Base-by-base conservation (phyloP, 768 basidiomycete species). In the Stropharia rugosoannulata region DNA sequence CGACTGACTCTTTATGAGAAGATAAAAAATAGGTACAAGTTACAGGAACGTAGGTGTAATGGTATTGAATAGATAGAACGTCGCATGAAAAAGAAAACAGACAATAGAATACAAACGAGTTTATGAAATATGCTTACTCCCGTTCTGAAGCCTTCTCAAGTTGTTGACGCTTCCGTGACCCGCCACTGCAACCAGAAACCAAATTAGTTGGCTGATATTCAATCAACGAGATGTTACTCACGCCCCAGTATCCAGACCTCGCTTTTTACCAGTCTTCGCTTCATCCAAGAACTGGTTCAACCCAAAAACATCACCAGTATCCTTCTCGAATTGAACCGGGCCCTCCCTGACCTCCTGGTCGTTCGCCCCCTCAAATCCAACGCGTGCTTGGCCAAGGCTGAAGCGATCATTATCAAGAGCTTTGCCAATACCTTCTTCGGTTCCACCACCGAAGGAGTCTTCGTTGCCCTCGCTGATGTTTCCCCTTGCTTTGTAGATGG, bases 291-390 rank as follows among this genome's bases (percentile, higher is more conserved):
- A 98, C 69, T 96, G 87, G 72, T 97, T 91, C 59, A 98, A 79
- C 59, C 96, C 96, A 67, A 98, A 98, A 16, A 98, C 93, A 80
- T 98, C 96, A n/a, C 86, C 82, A 1, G 89, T 86, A 66, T 99
- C 96, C 76, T 98, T 97, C 78, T 99, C 97, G 66, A 99, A 99
- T 66, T 98, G 94, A 40, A 99, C 97, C 19, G 97, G 97, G 1
- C 97, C 97, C 64, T 93, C 91, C 54, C 87, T 76, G 25, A 89
- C 79, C 67, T 95, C 94, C 68, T 90, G 90, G 16, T 90, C 89
- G 39, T 77, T 79, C 12, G 95, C 91, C 46, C 96, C 96, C 68
- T 96, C 93, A 66, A 98, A 98, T 19, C 95, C 95, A 62, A 90
- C 78, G 55, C 79, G 79, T 4, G 90, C 86, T 59, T 86, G 85